Evolutionary conservation across 2,329 filamentous ascomycete species (phyloP).

Genomic region (Aureobasidium musti): DNA sequence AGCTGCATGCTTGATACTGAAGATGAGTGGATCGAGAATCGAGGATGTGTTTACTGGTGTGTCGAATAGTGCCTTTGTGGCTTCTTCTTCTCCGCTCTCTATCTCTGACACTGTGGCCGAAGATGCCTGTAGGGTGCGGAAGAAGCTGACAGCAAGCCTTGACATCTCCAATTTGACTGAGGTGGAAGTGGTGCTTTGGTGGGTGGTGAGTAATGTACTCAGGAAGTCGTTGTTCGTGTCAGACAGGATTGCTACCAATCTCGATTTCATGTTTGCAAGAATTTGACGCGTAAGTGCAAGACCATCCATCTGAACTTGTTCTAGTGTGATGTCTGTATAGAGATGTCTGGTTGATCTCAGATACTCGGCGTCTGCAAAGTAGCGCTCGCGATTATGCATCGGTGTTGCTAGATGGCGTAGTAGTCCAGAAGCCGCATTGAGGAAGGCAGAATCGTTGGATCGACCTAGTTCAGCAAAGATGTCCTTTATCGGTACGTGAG

Average conservation of each 20-base stretch:
- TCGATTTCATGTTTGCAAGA: conserved; percentile 24
- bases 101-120: not conserved
- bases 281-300: conserved; percentile 30
- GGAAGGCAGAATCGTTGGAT: conserved; percentile 28
- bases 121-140: conserved; percentile 12
- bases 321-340: conserved; percentile 19
- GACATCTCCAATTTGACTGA: conserved; percentile 17
- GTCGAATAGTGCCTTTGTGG: not conserved
- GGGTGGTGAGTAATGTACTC: not conserved
- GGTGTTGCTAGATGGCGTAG: conserved; percentile 31
- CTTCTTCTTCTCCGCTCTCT: not conserved
- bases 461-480: conserved; percentile 18
- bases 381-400: conserved; percentile 21
- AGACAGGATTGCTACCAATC: not conserved
- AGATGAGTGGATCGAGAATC: conserved; percentile 28
- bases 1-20: conserved; percentile 24
- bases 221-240: not conserved
- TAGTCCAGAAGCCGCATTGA: conserved; percentile 31
- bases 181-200: conserved; percentile 17
- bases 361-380: conserved; percentile 25
- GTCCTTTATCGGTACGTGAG: conserved; percentile 26
- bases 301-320: conserved; percentile 30
- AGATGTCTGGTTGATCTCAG: not conserved
- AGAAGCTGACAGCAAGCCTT: conserved; percentile 9
- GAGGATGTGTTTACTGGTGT: not conserved